phyloP scores from a whole-genome alignment of 176 grass and related monocot genomes.

The Hsuehochloa calcarea region DNA sequence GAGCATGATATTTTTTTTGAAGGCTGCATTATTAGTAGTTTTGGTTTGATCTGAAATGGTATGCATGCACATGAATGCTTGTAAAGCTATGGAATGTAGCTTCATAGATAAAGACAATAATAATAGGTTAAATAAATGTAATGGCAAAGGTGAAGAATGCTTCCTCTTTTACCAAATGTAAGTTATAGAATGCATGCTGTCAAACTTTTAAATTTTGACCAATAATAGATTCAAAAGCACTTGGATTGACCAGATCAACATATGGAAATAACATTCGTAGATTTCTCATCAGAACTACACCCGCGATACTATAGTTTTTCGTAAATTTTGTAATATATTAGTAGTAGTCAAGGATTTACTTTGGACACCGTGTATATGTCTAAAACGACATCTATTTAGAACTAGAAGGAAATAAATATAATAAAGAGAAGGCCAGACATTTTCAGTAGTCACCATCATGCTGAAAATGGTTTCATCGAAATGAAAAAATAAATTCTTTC shows the following conservation, averaged over 20 bases:
- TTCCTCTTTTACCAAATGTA: not conserved
- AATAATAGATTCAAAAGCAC: too few species aligned
- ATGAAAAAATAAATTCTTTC: not conserved
- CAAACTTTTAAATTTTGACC: too few species aligned
- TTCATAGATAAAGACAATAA: not conserved
- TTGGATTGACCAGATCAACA: too few species aligned
- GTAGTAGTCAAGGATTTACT: not conserved
- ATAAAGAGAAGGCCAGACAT: not conserved
- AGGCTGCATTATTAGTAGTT: not conserved
- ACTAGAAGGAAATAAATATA: not conserved
- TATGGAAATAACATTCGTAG: too few species aligned
- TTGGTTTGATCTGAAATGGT: not conserved
- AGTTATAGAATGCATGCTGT: not conserved
- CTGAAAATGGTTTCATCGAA: not conserved
- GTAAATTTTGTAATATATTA: too few species aligned
- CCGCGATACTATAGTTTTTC: too few species aligned
- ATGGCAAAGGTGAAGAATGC: not conserved
- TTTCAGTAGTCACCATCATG: not conserved
- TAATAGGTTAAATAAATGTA: not conserved
- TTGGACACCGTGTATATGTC: not conserved
- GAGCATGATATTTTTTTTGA: not conserved
- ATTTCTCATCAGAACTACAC: too few species aligned
- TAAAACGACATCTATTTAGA: not conserved
- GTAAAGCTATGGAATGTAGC: not conserved
- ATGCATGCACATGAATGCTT: not conserved